Evolutionary conservation across 2,329 filamentous ascomycete species (phyloP).

Genomic region (Fusarium lateritium): DNA sequence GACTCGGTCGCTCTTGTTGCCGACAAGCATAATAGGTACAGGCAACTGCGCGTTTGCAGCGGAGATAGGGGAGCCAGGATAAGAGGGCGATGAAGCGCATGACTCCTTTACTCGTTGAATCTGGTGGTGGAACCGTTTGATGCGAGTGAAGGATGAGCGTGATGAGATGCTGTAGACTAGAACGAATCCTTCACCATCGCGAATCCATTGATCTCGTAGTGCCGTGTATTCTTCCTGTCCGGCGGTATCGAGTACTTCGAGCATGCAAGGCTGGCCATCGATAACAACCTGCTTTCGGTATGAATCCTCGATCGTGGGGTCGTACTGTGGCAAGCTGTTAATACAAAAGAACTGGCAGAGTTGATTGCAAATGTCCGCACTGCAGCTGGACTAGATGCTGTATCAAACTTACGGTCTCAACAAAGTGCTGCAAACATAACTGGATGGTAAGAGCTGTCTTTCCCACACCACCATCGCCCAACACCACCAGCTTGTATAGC

Average conservation of each 20-base stretch:
- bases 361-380: slow-evolving; percentile 12
- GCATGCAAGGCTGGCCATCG: slow-evolving; percentile 95
- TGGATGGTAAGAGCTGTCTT: slow-evolving; percentile 97
- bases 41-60: slow-evolving; percentile 72
- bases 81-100: slow-evolving; percentile 80
- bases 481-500: slow-evolving; percentile 94
- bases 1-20: slow-evolving; percentile 97
- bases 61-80: slow-evolving; percentile 80
- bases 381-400: slow-evolving; percentile 3
- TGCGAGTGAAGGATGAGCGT: slow-evolving; percentile 92
- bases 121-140: slow-evolving; percentile 96
- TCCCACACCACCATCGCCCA: slow-evolving; percentile 93
- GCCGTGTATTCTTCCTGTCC: slow-evolving; percentile 99
- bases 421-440: slow-evolving; percentile 97
- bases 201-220: slow-evolving; percentile 96
- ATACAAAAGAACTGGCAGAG: slow-evolving; percentile 7
- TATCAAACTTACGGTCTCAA: slow-evolving; percentile 80
- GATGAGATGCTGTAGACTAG: slow-evolving; percentile 99
- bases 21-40: slow-evolving; percentile 97
- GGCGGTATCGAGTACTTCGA: slow-evolving; percentile 96
- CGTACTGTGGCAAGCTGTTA: slow-evolving; percentile 70
- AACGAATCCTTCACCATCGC: slow-evolving; percentile 97
- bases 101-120: slow-evolving; percentile 98
- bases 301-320: slow-evolving; percentile 90
- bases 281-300: slow-evolving; percentile 94